A percentile compares a stretch with the other conserved stretches of the same genome.
phyloP scores from a whole-genome alignment of 768 basidiomycete genomes.

The Rhizopogon vulgaris region DNA sequence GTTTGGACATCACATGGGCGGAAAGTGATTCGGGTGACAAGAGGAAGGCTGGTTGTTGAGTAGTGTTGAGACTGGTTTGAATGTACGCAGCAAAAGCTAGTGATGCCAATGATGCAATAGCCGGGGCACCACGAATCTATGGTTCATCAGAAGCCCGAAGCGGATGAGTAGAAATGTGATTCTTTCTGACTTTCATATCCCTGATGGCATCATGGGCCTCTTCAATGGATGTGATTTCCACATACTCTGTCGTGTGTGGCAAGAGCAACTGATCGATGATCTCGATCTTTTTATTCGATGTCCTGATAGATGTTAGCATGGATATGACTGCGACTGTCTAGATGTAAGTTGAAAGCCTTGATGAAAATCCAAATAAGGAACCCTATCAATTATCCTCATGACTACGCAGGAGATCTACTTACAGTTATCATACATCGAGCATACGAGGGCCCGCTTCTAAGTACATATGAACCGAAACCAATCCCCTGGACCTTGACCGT shows the following conservation, averaged over 20 bases:
- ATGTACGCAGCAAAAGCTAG: slow-evolving; percentile 69
- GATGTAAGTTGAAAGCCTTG: too few relatives aligned
- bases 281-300: slow-evolving; percentile 52
- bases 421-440: too few relatives aligned
- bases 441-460: too few relatives aligned
- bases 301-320: slow-evolving; percentile 35
- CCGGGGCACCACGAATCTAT: slow-evolving; percentile 87
- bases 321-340: slow-evolving; percentile 7
- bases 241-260: slow-evolving; percentile 66
- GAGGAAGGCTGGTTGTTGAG: slow-evolving; percentile 49
- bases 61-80: slow-evolving; percentile 40
- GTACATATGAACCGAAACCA: too few relatives aligned
- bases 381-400: too few relatives aligned
- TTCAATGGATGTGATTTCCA: slow-evolving; percentile 64
- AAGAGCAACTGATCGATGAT: slow-evolving; percentile 89
- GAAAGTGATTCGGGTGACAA: slow-evolving; percentile 45
- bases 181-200: slow-evolving; percentile 75
- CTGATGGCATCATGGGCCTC: slow-evolving; percentile 93
- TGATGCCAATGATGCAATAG: slow-evolving; percentile 88
- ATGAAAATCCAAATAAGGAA: too few relatives aligned
- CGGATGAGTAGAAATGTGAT: not conserved
- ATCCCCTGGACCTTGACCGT: too few relatives aligned
- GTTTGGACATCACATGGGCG: slow-evolving; percentile 47
- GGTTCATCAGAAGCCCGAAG: not conserved
- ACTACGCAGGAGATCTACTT: too few relatives aligned